A percentile compares a stretch with the other conserved stretches of the same genome.
phyloP scores from a whole-genome alignment of 2,329 filamentous ascomycete genomes.

The Corynespora cassiicola region DNA sequence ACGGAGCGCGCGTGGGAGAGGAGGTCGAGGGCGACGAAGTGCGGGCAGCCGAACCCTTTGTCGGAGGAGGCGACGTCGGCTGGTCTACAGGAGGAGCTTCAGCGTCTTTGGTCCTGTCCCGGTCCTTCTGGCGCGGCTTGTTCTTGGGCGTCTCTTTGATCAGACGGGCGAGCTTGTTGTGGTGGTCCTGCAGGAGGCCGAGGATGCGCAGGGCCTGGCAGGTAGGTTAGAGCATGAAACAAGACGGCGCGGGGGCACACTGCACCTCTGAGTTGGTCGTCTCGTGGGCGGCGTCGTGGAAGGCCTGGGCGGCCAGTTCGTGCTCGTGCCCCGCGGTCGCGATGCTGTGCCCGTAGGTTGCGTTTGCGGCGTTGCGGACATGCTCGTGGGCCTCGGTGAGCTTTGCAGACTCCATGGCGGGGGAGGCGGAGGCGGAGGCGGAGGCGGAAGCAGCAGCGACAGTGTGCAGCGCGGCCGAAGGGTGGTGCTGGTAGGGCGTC shows the following conservation, averaged over 20 bases:
- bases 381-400: constrained; percentile 85
- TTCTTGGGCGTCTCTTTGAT: constrained; percentile 74
- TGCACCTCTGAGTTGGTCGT: constrained; percentile 69
- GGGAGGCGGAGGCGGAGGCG: constrained; percentile 1
- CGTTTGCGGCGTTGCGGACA: constrained; percentile 80
- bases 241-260: neutral
- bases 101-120: constrained; percentile 17
- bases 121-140: constrained; percentile 51
- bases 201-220: constrained; percentile 80
- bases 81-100: constrained; percentile 6
- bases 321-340: constrained; percentile 87
- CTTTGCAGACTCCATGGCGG: constrained; percentile 71
- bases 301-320: constrained; percentile 85
- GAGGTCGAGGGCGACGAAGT: constrained; percentile 43
- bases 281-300: constrained; percentile 78
- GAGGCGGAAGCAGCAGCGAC: constrained; percentile 9
- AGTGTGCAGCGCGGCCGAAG: no score
- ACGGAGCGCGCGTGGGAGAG: constrained; percentile 39
- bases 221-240: neutral
- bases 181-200: constrained; percentile 84
- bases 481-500: constrained; percentile 8
- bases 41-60: constrained; percentile 25
- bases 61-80: constrained; percentile 18
- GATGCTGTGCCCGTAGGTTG: constrained; percentile 72
- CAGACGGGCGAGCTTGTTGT: constrained; percentile 81